Evolutionary conservation across 768 basidiomycete species (phyloP).

Genomic region (Ramaria rubella): DNA sequence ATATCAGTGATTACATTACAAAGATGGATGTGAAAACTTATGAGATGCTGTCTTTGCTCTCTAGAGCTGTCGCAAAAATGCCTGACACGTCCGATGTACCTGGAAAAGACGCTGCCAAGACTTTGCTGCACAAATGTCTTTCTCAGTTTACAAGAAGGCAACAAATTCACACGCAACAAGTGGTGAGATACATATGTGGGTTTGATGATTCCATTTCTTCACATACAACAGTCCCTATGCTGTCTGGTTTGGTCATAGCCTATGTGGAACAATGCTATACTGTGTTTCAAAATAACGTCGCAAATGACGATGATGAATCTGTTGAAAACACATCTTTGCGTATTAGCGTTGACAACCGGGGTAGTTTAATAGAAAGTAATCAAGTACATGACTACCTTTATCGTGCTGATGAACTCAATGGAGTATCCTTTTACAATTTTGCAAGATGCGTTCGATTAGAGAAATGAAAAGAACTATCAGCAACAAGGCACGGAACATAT

Average conservation of each 20-base stretch:
- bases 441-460: not conserved
- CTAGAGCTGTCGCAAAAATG: constrained; percentile 3
- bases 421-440: constrained; percentile 10
- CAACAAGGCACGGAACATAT: not conserved
- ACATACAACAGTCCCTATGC: not conserved
- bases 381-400: not conserved
- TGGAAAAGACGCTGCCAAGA: constrained; percentile 1
- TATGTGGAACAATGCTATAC: not conserved
- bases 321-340: not conserved
- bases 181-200: constrained; percentile 3
- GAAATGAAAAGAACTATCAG: not conserved
- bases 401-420: not conserved
- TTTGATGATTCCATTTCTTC: not conserved
- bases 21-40: constrained; percentile 21
- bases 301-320: not conserved
- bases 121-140: constrained; percentile 10
- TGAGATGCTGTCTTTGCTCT: constrained; percentile 7
- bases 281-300: not conserved
- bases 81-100: not conserved
- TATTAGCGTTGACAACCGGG: not conserved
- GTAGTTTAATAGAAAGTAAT: not conserved
- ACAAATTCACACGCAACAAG: constrained; percentile 14
- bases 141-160: constrained; percentile 4
- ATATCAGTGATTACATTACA: constrained; percentile 34
- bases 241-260: not conserved